phyloP scores from a whole-genome alignment of 2,329 filamentous ascomycete genomes.

The Dothidotthia symphoricarpi region DNA sequence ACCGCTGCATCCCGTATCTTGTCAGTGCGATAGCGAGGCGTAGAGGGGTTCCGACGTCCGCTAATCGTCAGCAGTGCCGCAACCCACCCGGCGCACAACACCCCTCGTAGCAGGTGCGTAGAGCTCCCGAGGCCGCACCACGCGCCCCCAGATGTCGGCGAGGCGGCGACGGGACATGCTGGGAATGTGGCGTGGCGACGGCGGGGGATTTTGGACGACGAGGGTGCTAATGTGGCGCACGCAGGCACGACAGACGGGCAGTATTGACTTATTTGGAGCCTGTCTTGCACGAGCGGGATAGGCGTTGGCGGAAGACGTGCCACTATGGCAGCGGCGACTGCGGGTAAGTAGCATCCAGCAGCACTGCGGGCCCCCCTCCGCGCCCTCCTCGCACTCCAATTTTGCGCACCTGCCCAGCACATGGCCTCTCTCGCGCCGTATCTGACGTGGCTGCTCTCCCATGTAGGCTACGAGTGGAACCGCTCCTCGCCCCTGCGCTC shows the following conservation, averaged over 20 bases:
- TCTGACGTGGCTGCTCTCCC: slow-evolving; percentile 37
- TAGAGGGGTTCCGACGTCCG: slow-evolving; percentile 33
- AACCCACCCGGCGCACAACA: slow-evolving; percentile 29
- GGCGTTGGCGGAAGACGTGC: slow-evolving; percentile 23
- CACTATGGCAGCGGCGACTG: slow-evolving; percentile 44
- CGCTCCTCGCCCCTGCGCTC: slow-evolving; percentile 42
- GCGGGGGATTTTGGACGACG: slow-evolving; percentile 1
- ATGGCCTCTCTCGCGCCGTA: slow-evolving; percentile 27
- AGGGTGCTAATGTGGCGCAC: slow-evolving; percentile 19
- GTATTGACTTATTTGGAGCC: slow-evolving; percentile 9
- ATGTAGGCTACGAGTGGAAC: slow-evolving; percentile 44
- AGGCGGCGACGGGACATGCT: slow-evolving; percentile 1
- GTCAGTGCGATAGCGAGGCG: slow-evolving; percentile 28
- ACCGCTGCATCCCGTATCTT: slow-evolving; percentile 15
- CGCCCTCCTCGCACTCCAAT: slow-evolving; percentile 20
- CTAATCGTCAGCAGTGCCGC: slow-evolving; percentile 36
- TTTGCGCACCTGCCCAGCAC: slow-evolving; percentile 18
- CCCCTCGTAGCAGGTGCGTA: slow-evolving; percentile 34
- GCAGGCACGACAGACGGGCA: slow-evolving; percentile 13
- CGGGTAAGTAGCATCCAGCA: slow-evolving; percentile 36
- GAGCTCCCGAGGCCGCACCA: slow-evolving; percentile 13
- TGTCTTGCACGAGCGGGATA: slow-evolving; percentile 11
- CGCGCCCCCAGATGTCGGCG: slow-evolving; percentile 1
- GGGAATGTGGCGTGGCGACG: background rate
- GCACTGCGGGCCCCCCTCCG: slow-evolving; percentile 21